phyloP scores from a whole-genome alignment of 83 land plant genomes.

The Diphasiastrum complanatum region DNA sequence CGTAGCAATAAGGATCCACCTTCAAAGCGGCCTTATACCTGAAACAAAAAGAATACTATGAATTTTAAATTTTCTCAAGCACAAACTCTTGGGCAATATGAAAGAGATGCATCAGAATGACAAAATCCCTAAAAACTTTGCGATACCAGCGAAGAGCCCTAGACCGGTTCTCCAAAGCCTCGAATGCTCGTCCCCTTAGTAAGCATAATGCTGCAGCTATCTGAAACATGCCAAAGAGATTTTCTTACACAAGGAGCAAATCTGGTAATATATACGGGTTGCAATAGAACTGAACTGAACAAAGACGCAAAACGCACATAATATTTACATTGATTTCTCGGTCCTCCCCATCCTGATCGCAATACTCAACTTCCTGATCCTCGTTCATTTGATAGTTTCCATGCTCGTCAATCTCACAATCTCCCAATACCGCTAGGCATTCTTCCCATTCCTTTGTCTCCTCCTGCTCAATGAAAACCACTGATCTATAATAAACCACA shows the following conservation, averaged over 20 bases:
- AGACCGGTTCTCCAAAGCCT: slow-evolving; percentile 86
- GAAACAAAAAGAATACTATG: not conserved
- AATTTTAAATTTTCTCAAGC: not conserved
- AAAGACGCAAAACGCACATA: not conserved
- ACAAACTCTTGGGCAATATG: not conserved
- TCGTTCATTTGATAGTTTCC: slow-evolving; percentile 54
- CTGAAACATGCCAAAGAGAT: slow-evolving; percentile 30
- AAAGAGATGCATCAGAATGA: not conserved
- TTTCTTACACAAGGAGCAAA: not conserved
- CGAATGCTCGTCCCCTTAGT: slow-evolving; percentile 90
- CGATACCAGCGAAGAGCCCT: slow-evolving; percentile 75
- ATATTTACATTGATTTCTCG: slow-evolving; percentile 78
- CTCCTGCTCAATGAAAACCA: slow-evolving; percentile 40
- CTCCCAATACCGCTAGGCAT: slow-evolving; percentile 82
- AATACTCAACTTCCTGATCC: slow-evolving; percentile 48
- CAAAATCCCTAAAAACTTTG: not conserved
- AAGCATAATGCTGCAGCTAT: slow-evolving; percentile 85
- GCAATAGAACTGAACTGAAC: not conserved
- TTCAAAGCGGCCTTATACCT: slow-evolving; percentile 61
- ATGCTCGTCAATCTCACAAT: slow-evolving; percentile 76
- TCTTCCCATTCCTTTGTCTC: slow-evolving; percentile 97
- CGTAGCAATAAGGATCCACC: slow-evolving; percentile 94
- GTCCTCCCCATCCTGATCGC: slow-evolving; percentile 78
- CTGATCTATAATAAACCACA: not conserved
- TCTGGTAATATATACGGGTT: not conserved